Evolutionary conservation across 169 alveolate species (phyloP).

Genomic region (Theileria equi): DNA sequence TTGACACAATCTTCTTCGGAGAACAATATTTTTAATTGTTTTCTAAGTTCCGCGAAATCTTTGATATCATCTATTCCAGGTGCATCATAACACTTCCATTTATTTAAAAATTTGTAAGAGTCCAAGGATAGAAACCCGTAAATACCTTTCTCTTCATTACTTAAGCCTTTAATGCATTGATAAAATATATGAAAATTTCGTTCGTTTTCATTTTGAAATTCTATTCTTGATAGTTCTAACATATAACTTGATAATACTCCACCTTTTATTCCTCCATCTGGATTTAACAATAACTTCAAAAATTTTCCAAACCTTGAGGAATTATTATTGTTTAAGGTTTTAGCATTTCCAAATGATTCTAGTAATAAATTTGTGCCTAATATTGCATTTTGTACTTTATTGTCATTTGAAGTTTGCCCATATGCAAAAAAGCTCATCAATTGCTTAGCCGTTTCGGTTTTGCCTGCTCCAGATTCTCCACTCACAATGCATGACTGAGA

Average conservation of each 20-base stretch:
- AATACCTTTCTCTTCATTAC: conserved; percentile 19
- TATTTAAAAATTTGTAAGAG: conserved; percentile 61
- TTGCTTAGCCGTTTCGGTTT: conserved; percentile 98
- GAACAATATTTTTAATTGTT: conserved; percentile 43
- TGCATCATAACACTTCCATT: conserved; percentile 70
- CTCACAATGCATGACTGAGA: conserved; percentile 94
- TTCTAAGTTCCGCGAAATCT: conserved; percentile 50
- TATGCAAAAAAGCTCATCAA: conserved; percentile 77
- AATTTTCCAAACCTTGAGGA: conserved; percentile 97
- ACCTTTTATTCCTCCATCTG: conserved; percentile 83
- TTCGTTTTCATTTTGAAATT: conserved; percentile 84
- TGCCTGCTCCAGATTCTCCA: conserved; percentile 99
- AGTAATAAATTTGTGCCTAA: conserved; percentile 92
- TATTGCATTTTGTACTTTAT: conserved; percentile 38
- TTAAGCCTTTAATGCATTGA: conserved; percentile 72
- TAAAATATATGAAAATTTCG: conserved; percentile 96
- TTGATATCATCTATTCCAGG: conserved; percentile 73
- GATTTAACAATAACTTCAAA: conserved; percentile 88
- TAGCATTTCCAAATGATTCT: conserved; percentile 99
- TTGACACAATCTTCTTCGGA: conserved; percentile 16
- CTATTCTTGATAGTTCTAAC: conserved; percentile 94
- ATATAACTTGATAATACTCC: conserved; percentile 93
- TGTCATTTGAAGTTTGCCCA: conserved; percentile 20
- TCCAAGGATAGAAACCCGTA: conserved; percentile 43
- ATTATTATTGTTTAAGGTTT: conserved; percentile 96